Base-by-base conservation (phyloP, 1,284 basidiomycete species). In the Chondrostereum purpureum region DNA sequence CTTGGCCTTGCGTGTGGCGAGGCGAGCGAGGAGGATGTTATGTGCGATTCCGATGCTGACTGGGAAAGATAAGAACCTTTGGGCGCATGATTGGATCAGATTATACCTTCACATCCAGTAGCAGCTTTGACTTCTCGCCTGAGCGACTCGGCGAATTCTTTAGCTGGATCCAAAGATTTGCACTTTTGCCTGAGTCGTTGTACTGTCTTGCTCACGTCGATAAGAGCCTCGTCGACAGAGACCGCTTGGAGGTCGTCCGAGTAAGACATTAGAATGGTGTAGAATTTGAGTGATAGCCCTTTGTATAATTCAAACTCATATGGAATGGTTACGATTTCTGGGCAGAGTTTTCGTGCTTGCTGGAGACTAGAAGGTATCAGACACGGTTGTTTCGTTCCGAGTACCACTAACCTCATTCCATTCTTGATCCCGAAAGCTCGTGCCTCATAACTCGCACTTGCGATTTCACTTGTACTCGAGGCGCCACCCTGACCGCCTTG, bases 241-340 rank as follows among this genome's bases (percentile, higher is more conserved):
- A 97, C 94, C 0, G 94, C 93, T 66, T 98, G 86, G 3, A 98
- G 72, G 52, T 94, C 90, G 56, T 97, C 92, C 3, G 92, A 88
- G 55, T 91, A 83, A 0, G 75, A 70, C 76, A 97, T 88, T 16
- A 99, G 72, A 44, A 96, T 86, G 1, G 89, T 89, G 64, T 99
- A 99, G 60, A 98, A 96, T 24, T 86, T 76, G 38, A 92, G 64
- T 0, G 88, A 94, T 48, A 83, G 70, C 46, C 83, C 66, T 58
- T 89, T 92, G 13, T 51, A 84, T 86, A 70, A 70, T 48, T 88
- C 80, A 54, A 91, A 94, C 62, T 93, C 88, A 59, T 95, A 97
- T 1, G 95, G 92, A 11, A 99, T 89, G 0, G 93, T 95, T 44
- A 72, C 60, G 20, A 92, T 64, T 18, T 66, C 67, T 3, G 88